Evolutionary conservation across 495 filamentous ascomycete species (phyloP).

Genomic region (Pyronema domesticum): DNA sequence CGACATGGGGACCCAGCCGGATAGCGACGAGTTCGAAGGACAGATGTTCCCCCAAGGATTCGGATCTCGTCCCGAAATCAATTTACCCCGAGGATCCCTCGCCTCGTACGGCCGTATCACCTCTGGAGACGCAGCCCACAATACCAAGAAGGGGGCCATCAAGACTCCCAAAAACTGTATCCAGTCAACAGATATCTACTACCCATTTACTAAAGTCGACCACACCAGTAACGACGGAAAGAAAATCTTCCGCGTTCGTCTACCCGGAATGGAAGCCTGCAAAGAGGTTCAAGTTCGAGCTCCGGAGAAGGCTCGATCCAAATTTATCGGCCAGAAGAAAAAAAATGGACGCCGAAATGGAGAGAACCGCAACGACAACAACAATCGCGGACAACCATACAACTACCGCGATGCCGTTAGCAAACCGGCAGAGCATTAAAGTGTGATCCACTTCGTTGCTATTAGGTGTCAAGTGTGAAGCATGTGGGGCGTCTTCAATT

Average conservation of each 20-base stretch:
- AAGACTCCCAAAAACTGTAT: constrained; percentile 8
- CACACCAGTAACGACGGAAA: constrained; percentile 17
- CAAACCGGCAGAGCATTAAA: no score
- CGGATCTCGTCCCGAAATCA: constrained; percentile 22
- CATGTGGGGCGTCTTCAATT: no score
- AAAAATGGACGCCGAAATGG: background rate
- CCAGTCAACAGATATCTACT: constrained; percentile 12
- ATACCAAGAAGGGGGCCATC: background rate
- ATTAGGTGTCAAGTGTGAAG: no score
- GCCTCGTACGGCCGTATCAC: constrained; percentile 6
- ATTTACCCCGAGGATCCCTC: constrained; percentile 13
- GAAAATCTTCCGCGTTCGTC: constrained; percentile 16
- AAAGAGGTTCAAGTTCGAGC: constrained; percentile 5
- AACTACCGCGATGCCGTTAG: no score
- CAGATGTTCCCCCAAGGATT: constrained; percentile 23
- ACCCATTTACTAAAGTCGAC: constrained; percentile 13
- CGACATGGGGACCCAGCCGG: constrained; percentile 17
- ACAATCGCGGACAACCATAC: background rate
- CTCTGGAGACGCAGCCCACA: constrained; percentile 5
- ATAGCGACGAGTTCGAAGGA: constrained; percentile 22
- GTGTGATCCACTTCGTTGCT: no score
- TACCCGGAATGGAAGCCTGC: constrained; percentile 10
- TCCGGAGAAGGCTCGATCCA: constrained; percentile 25
- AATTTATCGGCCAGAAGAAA: background rate
- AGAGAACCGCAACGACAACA: background rate